A percentile compares a stretch with the other conserved stretches of the same genome.
phyloP scores from a whole-genome alignment of 768 basidiomycete genomes.

The Boletus tomentosulus region DNA sequence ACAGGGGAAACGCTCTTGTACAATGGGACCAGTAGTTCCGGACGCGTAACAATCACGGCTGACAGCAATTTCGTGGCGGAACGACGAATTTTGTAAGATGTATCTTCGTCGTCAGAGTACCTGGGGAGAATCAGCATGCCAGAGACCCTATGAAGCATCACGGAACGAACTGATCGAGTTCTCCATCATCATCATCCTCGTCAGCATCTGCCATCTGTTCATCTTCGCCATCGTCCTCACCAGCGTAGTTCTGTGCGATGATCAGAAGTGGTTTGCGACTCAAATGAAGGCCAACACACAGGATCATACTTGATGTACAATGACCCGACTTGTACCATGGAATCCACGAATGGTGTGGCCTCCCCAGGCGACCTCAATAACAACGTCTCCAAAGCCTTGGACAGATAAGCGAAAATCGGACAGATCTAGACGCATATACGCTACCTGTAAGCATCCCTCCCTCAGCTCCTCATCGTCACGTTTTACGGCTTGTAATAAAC shows the following conservation, averaged over 20 bases:
- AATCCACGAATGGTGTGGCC: constrained; percentile 63
- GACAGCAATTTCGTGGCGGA: constrained; percentile 87
- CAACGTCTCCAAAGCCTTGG: constrained; percentile 75
- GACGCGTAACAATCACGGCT: constrained; percentile 83
- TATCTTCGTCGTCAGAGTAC: constrained; percentile 97
- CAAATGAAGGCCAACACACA: constrained; percentile 35
- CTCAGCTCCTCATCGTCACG: constrained; percentile 80
- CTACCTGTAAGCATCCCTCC: constrained; percentile 75
- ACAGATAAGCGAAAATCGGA: constrained; percentile 5
- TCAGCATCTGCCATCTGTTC: constrained; percentile 56
- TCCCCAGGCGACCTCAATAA: constrained; percentile 82
- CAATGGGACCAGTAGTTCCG: constrained; percentile 74
- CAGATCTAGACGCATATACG: neutral
- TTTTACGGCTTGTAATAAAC: constrained; percentile 63
- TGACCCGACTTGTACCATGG: constrained; percentile 66
- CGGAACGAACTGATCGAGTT: constrained; percentile 65
- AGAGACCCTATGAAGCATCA: neutral
- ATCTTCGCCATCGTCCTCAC: constrained; percentile 61
- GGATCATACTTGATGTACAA: constrained; percentile 92
- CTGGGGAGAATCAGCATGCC: constrained; percentile 35
- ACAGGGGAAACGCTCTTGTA: constrained; percentile 86
- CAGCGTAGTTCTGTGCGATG: constrained; percentile 69
- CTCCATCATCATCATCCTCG: constrained; percentile 80
- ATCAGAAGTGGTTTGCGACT: constrained; percentile 5
- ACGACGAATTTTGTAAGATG: constrained; percentile 95